Evolutionary conservation across 2,329 filamentous ascomycete genomes (phyloP).

Genomic region (Corinectria fuckeliana): DNA sequence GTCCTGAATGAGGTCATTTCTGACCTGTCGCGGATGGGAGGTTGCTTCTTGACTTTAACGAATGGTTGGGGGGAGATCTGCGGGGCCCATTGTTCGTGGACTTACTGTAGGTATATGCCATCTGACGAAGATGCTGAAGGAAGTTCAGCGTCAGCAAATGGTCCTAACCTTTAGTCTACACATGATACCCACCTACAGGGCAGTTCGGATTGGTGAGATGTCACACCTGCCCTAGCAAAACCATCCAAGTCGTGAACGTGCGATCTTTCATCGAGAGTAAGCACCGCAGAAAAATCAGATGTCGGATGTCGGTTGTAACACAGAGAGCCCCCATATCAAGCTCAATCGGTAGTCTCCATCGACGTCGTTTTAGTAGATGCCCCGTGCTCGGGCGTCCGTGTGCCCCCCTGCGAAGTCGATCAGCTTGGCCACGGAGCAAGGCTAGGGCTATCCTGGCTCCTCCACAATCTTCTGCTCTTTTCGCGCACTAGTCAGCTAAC

Average conservation of each 20-base stretch:
- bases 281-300: not conserved
- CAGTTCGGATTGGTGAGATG: not conserved
- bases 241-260: not conserved
- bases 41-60: not conserved
- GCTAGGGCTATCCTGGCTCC: constrained; percentile 40
- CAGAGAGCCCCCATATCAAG: constrained; percentile 15
- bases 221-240: not conserved
- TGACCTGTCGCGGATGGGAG: not conserved
- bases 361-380: constrained; percentile 40
- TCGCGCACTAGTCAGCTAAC: constrained; percentile 32
- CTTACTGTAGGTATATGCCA: not conserved
- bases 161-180: not conserved
- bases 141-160: not conserved
- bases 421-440: constrained; percentile 29
- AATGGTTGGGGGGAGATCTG: not conserved
- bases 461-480: constrained; percentile 35
- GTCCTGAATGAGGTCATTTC: not conserved
- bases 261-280: not conserved
- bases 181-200: not conserved
- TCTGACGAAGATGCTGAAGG: not conserved
- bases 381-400: constrained; percentile 33
- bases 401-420: constrained; percentile 34
- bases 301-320: constrained; percentile 3
- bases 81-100: not conserved
- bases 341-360: constrained; percentile 10